phyloP scores from a whole-genome alignment of 805 yeast genomes.

The Blastobotrys americana region DNA sequence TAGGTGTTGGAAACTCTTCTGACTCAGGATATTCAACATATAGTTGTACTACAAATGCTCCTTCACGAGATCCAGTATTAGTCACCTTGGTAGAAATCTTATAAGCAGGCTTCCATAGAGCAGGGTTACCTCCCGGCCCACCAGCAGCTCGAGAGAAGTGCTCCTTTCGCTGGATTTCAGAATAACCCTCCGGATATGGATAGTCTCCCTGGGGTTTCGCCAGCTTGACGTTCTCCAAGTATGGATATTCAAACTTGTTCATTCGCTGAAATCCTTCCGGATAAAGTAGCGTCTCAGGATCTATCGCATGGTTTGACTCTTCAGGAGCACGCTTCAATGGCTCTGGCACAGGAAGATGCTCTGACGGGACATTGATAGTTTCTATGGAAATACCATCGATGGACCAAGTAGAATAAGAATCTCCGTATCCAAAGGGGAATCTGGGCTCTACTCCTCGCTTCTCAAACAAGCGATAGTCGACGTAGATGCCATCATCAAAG shows the following conservation, averaged over 20 bases:
- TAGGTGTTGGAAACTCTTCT: slow-evolving; percentile 43
- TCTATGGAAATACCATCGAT: slow-evolving; percentile 36
- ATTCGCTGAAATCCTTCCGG: slow-evolving; percentile 32
- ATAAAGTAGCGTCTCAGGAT: not conserved
- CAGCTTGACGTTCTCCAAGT: slow-evolving; percentile 15
- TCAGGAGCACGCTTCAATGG: slow-evolving; percentile 31
- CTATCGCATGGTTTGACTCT: not conserved
- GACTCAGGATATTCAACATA: slow-evolving; percentile 40
- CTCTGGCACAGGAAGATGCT: slow-evolving; percentile 38
- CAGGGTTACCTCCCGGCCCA: slow-evolving; percentile 48
- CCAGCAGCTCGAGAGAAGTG: slow-evolving; percentile 34
- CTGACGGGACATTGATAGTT: slow-evolving; percentile 39
- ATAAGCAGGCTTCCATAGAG: slow-evolving; percentile 48
- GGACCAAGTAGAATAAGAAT: slow-evolving; percentile 43
- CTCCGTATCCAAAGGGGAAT: slow-evolving; percentile 56
- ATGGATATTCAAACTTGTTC: slow-evolving; percentile 24
- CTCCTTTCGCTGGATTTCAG: slow-evolving; percentile 27
- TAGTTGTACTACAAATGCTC: slow-evolving; percentile 46
- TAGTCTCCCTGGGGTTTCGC: slow-evolving; percentile 24
- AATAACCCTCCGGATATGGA: slow-evolving; percentile 35
- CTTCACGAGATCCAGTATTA: slow-evolving; percentile 41
- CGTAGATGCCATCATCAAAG: slow-evolving; percentile 37
- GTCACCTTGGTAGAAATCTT: slow-evolving; percentile 39
- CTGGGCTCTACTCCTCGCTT: slow-evolving; percentile 49
- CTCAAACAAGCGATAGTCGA: slow-evolving; percentile 55